Evolutionary conservation across 805 yeast genomes (phyloP).

Genomic region (Metschnikowia reukaufii): DNA sequence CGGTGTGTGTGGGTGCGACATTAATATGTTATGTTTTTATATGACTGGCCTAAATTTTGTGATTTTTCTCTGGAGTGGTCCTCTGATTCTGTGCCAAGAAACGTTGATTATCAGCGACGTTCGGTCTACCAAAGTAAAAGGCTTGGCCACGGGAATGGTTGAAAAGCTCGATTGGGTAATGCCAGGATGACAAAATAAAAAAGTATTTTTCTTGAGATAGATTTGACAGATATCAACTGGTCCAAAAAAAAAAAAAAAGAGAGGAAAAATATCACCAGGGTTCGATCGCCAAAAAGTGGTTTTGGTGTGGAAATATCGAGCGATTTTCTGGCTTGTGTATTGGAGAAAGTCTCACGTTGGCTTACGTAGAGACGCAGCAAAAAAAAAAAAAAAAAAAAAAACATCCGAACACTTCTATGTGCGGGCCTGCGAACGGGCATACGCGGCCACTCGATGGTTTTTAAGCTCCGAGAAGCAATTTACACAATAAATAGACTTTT

Average conservation of each 20-base stretch:
- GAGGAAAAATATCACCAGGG: neutral
- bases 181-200: too few species aligned
- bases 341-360: conserved; percentile 6
- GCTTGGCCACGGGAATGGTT: too few species aligned
- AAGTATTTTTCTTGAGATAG: too few species aligned
- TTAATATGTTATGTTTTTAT: neutral
- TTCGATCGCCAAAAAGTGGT: neutral
- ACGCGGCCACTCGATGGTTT: too few species aligned
- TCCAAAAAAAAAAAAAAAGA: neutral
- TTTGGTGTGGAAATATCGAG: neutral
- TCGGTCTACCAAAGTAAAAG: too few species aligned
- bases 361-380: conserved; percentile 6
- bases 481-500: too few species aligned
- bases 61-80: too few species aligned
- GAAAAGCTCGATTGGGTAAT: too few species aligned
- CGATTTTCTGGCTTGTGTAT: conserved; percentile 6
- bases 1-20: conserved; percentile 6
- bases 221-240: too few species aligned
- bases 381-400: neutral
- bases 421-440: neutral
- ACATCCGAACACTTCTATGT: neutral
- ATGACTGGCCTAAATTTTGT: too few species aligned
- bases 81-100: neutral
- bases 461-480: too few species aligned
- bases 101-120: too few species aligned